phyloP scores from a whole-genome alignment of 129 eudicot species.

The Helichrysum umbraculigerum region DNA sequence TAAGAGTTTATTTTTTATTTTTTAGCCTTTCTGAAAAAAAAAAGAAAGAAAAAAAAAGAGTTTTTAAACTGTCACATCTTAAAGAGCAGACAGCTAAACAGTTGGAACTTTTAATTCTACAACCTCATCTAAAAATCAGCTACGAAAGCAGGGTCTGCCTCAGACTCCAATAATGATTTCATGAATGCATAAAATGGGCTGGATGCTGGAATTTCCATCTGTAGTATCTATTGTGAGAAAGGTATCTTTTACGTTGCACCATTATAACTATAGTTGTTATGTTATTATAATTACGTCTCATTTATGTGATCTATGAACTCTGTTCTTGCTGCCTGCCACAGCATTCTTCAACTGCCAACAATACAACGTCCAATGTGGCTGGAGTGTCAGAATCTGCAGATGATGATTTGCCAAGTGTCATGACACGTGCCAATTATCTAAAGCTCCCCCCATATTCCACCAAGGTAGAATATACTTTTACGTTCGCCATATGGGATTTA shows the following conservation, averaged over 20 bases:
- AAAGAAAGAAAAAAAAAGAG: too few relatives aligned
- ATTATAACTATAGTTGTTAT: neutral
- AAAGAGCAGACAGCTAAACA: too few relatives aligned
- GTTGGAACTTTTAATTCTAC: too few relatives aligned
- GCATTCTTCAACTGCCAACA: conserved; percentile 70
- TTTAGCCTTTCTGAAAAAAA: too few relatives aligned
- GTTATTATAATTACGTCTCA: neutral
- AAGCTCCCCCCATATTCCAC: conserved; percentile 97
- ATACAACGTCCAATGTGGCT: conserved; percentile 49
- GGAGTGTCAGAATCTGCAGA: conserved; percentile 83
- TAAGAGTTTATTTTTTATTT: too few relatives aligned
- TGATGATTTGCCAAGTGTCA: conserved; percentile 96
- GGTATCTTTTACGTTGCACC: conserved; percentile 38
- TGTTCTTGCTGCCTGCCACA: conserved; percentile 31
- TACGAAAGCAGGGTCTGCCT: too few relatives aligned
- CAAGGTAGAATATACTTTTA: conserved; percentile 45
- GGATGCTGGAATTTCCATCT: too few relatives aligned
- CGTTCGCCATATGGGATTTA: too few relatives aligned
- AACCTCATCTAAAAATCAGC: too few relatives aligned
- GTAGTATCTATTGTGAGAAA: conserved; percentile 59
- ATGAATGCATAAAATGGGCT: too few relatives aligned
- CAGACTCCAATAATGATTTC: too few relatives aligned
- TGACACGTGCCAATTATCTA: conserved; percentile 98
- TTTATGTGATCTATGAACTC: conserved; percentile 5
- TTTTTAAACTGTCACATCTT: too few relatives aligned